phyloP scores from a whole-genome alignment of 805 yeast species.

The Nematodospora valgi region DNA sequence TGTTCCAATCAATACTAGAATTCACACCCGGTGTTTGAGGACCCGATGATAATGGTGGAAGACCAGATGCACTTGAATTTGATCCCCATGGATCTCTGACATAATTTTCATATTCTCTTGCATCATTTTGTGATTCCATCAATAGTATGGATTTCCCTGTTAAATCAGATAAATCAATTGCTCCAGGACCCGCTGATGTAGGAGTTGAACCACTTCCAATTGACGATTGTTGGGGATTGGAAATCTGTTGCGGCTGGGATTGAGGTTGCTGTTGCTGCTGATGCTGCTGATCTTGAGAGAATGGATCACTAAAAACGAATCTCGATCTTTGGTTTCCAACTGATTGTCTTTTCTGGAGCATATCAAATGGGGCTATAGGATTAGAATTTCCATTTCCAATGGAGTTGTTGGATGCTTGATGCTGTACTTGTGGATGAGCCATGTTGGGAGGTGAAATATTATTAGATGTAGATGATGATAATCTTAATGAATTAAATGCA shows the following conservation, averaged over 20 bases:
- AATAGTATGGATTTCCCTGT: slow-evolving; percentile 42
- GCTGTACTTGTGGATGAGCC: slow-evolving; percentile 11
- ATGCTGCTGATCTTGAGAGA: slow-evolving; percentile 12
- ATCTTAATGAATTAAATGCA: slow-evolving; percentile 25
- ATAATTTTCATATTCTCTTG: slow-evolving; percentile 44
- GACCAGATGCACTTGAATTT: slow-evolving; percentile 22
- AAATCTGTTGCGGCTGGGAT: slow-evolving; percentile 7
- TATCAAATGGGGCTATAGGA: slow-evolving; percentile 18
- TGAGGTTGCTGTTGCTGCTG: slow-evolving; percentile 5
- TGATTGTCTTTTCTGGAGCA: slow-evolving; percentile 48
- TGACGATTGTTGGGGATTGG: slow-evolving; percentile 6
- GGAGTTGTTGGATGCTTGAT: slow-evolving; percentile 6
- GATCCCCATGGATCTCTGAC: slow-evolving; percentile 45
- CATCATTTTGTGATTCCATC: slow-evolving; percentile 46
- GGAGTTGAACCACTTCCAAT: slow-evolving; percentile 9
- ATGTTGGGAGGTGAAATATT: slow-evolving; percentile 34
- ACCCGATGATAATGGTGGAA: slow-evolving; percentile 6
- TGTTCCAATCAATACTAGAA: slow-evolving; percentile 32
- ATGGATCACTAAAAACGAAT: slow-evolving; percentile 67
- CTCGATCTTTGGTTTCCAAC: slow-evolving; percentile 61
- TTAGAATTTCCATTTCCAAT: slow-evolving; percentile 3
- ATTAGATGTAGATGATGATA: slow-evolving; percentile 15
- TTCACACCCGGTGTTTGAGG: slow-evolving; percentile 40
- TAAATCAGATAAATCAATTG: slow-evolving; percentile 33
- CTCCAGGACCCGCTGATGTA: slow-evolving; percentile 23